Evolutionary conservation across 2,329 filamentous ascomycete species (phyloP).

Genomic region (Coleophoma eucalyptorum): DNA sequence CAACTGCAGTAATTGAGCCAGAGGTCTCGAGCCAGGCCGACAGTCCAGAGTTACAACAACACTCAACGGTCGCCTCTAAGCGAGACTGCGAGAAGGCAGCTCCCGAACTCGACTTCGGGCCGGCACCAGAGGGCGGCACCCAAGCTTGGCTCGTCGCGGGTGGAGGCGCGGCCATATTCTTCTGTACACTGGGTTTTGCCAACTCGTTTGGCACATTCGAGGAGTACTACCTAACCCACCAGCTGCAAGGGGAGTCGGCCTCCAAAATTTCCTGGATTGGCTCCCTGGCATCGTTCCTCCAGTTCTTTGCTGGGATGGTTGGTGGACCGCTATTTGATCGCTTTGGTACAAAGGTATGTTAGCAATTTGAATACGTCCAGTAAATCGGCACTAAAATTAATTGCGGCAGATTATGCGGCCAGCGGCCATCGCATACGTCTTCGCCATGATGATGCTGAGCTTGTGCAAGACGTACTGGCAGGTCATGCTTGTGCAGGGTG

Average conservation of each 20-base stretch:
- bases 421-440: constrained; percentile 45
- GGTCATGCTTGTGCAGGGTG: constrained; percentile 40
- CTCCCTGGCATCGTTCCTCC: constrained; percentile 47
- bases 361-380: not conserved
- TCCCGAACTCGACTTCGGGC: constrained; percentile 19
- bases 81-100: constrained; percentile 23
- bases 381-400: no score
- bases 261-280: constrained; percentile 56
- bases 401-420: constrained; percentile 27
- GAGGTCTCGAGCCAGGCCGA: not conserved
- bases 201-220: constrained; percentile 48
- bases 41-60: not conserved
- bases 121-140: constrained; percentile 5
- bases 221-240: constrained; percentile 47
- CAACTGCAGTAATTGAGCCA: not conserved
- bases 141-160: constrained; percentile 5
- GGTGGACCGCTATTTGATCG: constrained; percentile 59
- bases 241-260: constrained; percentile 40
- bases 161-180: constrained; percentile 3
- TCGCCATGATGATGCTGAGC: constrained; percentile 58
- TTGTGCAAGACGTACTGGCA: constrained; percentile 50
- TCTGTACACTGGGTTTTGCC: constrained; percentile 31
- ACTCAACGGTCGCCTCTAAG: not conserved
- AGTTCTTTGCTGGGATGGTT: constrained; percentile 47
- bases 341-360: constrained; percentile 49